These are phyloP conservation scores for Seiridium cupressi DNA, from an alignment of 2,329 filamentous ascomycete genomes.

Conservation along the genomic window DNA sequence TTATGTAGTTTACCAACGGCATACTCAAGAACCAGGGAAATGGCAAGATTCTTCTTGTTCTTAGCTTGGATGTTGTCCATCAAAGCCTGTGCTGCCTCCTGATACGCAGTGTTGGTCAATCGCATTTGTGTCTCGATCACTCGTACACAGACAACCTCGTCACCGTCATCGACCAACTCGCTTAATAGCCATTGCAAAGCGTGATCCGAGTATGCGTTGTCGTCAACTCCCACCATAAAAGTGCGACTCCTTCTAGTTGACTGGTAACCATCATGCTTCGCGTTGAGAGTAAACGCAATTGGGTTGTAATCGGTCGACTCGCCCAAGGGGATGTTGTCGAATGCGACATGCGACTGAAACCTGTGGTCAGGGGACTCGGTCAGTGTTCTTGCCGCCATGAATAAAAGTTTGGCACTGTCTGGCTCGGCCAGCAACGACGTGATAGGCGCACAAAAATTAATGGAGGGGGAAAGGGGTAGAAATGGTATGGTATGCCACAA, in stretches of 20 bases:
- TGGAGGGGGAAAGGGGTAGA: neutral
- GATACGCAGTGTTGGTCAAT: constrained; percentile 67
- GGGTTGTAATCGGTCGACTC: constrained; percentile 59
- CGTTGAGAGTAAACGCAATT: constrained; percentile 75
- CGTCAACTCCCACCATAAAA: constrained; percentile 87
- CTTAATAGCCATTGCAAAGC: constrained; percentile 90
- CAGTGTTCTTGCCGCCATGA: constrained; percentile 31
- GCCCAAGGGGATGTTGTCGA: constrained; percentile 58
- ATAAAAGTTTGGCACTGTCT: neutral
- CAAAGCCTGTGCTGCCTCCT: constrained; percentile 70
- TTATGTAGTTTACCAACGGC: constrained; percentile 86
- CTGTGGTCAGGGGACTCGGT: constrained; percentile 38
- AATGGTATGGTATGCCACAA: neutral
- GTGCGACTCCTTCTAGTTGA: constrained; percentile 78
- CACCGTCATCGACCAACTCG: constrained; percentile 88
- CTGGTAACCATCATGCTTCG: constrained; percentile 83
- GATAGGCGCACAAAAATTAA: neutral
- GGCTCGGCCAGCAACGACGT: neutral
- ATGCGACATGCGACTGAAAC: constrained; percentile 59
- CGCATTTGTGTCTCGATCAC: constrained; percentile 83
- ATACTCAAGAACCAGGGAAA: constrained; percentile 83
- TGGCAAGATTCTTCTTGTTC: constrained; percentile 76
- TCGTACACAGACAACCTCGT: constrained; percentile 87
- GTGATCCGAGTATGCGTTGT: constrained; percentile 89
- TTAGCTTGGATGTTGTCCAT: constrained; percentile 76